phyloP scores from a whole-genome alignment of 345 rosid genomes.

The Gossypium herbaceum region DNA sequence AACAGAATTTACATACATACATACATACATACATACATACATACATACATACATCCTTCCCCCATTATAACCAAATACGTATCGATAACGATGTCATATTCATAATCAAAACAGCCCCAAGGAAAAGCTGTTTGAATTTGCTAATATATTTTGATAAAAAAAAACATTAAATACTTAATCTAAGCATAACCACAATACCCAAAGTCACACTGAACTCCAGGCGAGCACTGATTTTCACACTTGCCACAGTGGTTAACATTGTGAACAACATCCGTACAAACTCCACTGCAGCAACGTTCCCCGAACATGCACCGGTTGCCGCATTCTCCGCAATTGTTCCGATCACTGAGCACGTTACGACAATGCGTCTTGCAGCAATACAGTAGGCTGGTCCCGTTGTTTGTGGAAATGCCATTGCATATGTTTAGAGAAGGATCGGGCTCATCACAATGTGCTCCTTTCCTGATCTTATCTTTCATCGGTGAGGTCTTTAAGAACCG shows the following conservation, averaged over 20 bases:
- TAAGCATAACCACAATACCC: conserved; percentile 71
- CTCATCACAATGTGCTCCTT: conserved; percentile 41
- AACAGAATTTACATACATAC: no score
- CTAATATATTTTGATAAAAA: not conserved
- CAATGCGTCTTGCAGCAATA: conserved; percentile 81
- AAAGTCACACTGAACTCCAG: conserved; percentile 42
- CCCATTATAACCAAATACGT: not conserved
- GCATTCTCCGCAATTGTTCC: conserved; percentile 60
- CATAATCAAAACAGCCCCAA: not conserved
- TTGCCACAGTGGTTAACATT: conserved; percentile 51
- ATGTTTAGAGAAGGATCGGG: conserved; percentile 23
- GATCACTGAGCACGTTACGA: conserved; percentile 46
- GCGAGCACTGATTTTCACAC: conserved; percentile 43
- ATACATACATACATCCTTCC: not conserved
- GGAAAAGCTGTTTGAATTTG: not conserved
- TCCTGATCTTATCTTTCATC: conserved; percentile 27
- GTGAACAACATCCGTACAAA: conserved; percentile 32
- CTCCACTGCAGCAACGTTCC: conserved; percentile 51
- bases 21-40: not conserved
- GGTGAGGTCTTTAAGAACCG: conserved; percentile 20
- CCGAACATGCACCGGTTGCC: conserved; percentile 49
- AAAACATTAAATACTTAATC: not conserved
- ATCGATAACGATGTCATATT: conserved; percentile 1
- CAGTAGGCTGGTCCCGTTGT: conserved; percentile 55
- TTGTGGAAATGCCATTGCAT: conserved; percentile 52